Evolutionary conservation across 176 grass and related monocot species (phyloP).

Genomic region (bread wheat (Triticum aestivum)): IWGSC_CS_RefSeq_v2.1 NC_057810.1:696596779-696597278

Average conservation of each 20-base stretch:
- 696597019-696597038: background rate
- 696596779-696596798: no score
- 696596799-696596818: no score
- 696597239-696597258: no score
- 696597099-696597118: background rate
- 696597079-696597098: background rate
- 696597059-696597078: background rate
- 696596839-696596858: no score
- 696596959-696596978: background rate
- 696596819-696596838: no score
- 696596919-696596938: background rate
- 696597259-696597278: no score
- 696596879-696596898: no score
- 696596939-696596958: background rate
- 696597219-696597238: no score
- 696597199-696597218: no score
- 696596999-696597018: no score
- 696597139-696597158: background rate
- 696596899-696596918: background rate
- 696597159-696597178: background rate
- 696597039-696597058: background rate
- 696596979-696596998: background rate
- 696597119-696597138: background rate
- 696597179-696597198: background rate
- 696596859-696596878: no score